Evolutionary conservation across 1,284 basidiomycete species (phyloP), one percentile per base, ranked within the genome.

Genomic region (Ceratobasidium theobromae): DNA sequence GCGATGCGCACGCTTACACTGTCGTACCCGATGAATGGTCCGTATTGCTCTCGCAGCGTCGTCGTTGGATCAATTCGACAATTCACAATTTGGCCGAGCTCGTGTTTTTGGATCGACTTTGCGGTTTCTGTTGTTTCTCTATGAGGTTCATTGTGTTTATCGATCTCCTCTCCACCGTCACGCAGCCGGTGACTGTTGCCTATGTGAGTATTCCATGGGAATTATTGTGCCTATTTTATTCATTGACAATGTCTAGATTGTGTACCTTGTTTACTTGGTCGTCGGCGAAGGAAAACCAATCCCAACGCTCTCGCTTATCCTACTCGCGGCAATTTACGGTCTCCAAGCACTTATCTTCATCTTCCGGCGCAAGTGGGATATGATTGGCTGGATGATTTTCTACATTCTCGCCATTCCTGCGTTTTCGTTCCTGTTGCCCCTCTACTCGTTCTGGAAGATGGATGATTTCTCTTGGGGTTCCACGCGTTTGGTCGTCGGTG

Each of bases 51-150:
- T 97, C 94, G 9, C 96, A 99, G 76, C 88, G 95, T 79, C 90
- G 95, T 80, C 89, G 95, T 73, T 99, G 97, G 97, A 99, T 99
- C 79, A 99, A 99, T 80, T 98, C 95, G 40, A 99, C 96, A 0
- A 88, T 99, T 32, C 96, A 99, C 80, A 99, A 99, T 76, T 79
- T 99, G 69, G 91, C 87, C 54, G 96, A 98, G 76, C 82, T 99
- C 40, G 81, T 98, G 69, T 93, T 93, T 79, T 80, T 98, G 73
- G 92, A 95, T 49, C 89, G 95, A 70, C 87, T 98, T 69, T 98
- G 94, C 73, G 94, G 95, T 69, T 96, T 97, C 85, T 98, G 95
- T 74, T 91, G 92, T 80, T 97, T 99, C 84, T 98, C 94, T 2
- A 98, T 99, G 96, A 86, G 96, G 25, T 99, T 98, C 77, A 82